Conservation (phyloP, 139 green algal species). For the Coccomyxa sp. region DNA sequence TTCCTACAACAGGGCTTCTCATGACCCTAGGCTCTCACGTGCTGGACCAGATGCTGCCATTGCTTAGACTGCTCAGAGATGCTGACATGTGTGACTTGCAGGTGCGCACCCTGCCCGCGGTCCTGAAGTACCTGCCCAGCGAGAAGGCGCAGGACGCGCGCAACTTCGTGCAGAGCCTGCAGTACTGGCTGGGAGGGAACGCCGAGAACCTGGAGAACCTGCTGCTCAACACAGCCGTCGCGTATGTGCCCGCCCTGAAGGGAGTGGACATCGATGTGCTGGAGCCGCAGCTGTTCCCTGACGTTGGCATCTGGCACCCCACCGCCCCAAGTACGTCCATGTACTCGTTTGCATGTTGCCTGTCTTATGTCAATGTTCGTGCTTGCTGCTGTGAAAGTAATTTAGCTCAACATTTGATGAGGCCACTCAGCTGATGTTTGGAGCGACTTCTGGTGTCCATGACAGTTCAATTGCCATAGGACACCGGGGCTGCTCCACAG, state of each 20-base stretch:
- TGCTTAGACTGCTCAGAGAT: background rate
- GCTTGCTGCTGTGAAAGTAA: background rate
- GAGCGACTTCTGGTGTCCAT: no score
- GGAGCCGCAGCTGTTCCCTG: constrained; percentile 90
- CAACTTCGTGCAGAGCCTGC: constrained; percentile 88
- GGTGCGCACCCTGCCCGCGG: constrained; percentile 65
- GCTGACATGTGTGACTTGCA: constrained; percentile 14
- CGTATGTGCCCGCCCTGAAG: constrained; percentile 89
- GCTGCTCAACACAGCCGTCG: constrained; percentile 76
- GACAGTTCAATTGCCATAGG: no score
- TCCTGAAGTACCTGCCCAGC: constrained; percentile 93
- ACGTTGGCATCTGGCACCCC: constrained; percentile 98
- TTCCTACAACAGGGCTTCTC: no score
- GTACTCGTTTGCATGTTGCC: background rate
- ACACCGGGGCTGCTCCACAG: no score
- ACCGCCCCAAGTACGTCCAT: constrained; percentile 44
- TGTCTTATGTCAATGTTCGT: background rate
- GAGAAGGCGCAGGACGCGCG: constrained; percentile 89
- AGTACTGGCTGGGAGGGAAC: constrained; percentile 99
- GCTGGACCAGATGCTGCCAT: no score
- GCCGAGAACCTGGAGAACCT: constrained; percentile 98
- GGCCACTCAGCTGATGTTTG: no score
- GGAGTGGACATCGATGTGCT: constrained; percentile 63
- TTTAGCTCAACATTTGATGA: no score
- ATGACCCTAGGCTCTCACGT: no score